Conservation (phyloP, 2,329 filamentous ascomycete species). For the Microcyclosporella mali region DNA sequence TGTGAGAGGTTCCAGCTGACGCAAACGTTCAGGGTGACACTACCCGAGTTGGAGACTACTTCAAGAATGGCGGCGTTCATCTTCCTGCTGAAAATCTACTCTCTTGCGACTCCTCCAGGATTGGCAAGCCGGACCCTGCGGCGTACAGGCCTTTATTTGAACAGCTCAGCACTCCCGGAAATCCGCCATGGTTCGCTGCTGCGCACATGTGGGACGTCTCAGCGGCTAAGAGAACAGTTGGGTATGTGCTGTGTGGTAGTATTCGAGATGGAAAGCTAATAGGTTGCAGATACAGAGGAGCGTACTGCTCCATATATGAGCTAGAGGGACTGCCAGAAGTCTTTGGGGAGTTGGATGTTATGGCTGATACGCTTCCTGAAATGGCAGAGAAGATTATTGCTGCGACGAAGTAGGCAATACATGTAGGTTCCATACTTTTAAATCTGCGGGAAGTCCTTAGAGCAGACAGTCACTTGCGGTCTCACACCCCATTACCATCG, state of each 20-base stretch:
- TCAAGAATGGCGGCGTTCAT: constrained; percentile 41
- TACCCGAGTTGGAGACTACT: constrained; percentile 46
- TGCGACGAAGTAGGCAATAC: constrained; percentile 6
- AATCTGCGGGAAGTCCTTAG: too few species aligned
- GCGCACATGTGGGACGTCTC: constrained; percentile 48
- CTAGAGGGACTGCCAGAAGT: constrained; percentile 45
- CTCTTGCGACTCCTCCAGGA: constrained; percentile 43
- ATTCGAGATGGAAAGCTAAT: neutral
- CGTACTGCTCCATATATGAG: constrained; percentile 50
- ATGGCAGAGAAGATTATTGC: constrained; percentile 42
- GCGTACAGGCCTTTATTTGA: constrained; percentile 43
- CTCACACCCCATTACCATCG: too few species aligned
- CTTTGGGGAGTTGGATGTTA: constrained; percentile 47
- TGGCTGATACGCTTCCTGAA: constrained; percentile 40
- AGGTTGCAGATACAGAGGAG: constrained; percentile 41
- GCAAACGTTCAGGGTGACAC: constrained; percentile 35
- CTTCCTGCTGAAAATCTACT: constrained; percentile 48
- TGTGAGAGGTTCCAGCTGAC: too few species aligned
- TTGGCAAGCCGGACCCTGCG: constrained; percentile 46
- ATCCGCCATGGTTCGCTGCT: constrained; percentile 45
- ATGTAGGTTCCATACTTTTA: too few species aligned
- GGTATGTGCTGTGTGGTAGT: neutral
- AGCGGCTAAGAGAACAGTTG: neutral
- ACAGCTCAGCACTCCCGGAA: constrained; percentile 31
- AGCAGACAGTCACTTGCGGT: too few species aligned